Percentiles rank a stretch among this genome's conserved stretches.
Conservation (phyloP, 306 rosid genomes). For the Lathyrus aphaca region DNA sequence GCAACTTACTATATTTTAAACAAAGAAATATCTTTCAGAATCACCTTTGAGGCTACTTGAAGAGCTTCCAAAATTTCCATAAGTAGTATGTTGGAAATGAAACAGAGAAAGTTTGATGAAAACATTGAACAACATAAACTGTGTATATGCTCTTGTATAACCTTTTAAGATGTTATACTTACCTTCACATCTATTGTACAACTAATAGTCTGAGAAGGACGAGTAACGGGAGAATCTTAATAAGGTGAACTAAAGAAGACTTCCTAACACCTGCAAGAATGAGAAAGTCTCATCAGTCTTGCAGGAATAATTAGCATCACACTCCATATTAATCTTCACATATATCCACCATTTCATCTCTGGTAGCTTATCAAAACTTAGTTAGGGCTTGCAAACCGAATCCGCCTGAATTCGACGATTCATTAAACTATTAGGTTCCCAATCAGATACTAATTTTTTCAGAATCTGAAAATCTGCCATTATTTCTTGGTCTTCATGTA, state of each 20-base stretch:
- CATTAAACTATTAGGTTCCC: constrained; percentile 41
- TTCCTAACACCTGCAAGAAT: constrained; percentile 84
- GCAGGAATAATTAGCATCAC: too few species aligned
- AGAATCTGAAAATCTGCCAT: constrained; percentile 45
- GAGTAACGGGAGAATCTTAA: constrained; percentile 74
- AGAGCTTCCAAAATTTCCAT: constrained; percentile 85
- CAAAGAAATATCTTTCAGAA: constrained; percentile 85
- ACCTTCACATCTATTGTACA: constrained; percentile 93
- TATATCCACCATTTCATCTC: too few species aligned
- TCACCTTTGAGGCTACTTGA: constrained; percentile 86
- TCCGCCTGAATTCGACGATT: constrained; percentile 36
- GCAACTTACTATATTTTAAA: too few species aligned
- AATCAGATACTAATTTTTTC: constrained; percentile 46
- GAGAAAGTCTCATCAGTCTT: constrained; percentile 28
- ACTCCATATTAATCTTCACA: too few species aligned
- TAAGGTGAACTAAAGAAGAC: constrained; percentile 84
- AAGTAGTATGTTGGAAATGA: constrained; percentile 65
- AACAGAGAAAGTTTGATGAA: constrained; percentile 33
- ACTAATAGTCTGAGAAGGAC: constrained; percentile 86
- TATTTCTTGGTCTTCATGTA: background rate
- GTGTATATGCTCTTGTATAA: constrained; percentile 19
- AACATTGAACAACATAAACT: constrained; percentile 28
- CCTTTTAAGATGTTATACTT: constrained; percentile 21
- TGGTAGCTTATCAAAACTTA: too few species aligned
- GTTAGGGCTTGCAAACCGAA: too few species aligned